These are phyloP conservation scores for Babesia ovata DNA, from an alignment of 169 alveolate species.

Conservation along the genomic window DNA sequence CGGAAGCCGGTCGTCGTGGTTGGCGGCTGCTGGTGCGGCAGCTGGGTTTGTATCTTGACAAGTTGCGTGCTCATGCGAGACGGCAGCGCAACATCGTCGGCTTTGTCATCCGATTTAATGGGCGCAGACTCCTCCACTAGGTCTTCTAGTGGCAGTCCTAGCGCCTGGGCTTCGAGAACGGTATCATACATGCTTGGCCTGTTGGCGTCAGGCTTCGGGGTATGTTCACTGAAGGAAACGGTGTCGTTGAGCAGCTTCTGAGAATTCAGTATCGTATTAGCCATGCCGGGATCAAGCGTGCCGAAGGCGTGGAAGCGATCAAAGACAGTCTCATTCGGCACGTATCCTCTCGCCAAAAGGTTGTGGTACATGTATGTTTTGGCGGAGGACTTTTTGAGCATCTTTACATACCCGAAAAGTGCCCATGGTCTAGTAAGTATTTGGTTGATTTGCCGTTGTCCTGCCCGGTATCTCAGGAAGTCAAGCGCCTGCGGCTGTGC, in stretches of 20 bases:
- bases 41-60: conserved; percentile 13
- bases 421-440: conserved; percentile 76
- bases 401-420: conserved; percentile 70
- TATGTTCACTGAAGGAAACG: conserved; percentile 5
- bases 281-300: conserved; percentile 44
- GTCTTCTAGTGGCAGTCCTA: conserved; percentile 28
- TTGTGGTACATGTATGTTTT: conserved; percentile 76
- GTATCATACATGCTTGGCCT: conserved; percentile 48
- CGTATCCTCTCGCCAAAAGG: conserved; percentile 68
- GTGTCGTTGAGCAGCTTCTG: conserved; percentile 58
- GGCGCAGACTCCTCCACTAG: conserved; percentile 1
- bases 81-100: neutral
- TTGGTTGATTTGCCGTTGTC: conserved; percentile 60
- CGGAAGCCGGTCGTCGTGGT: conserved; percentile 11
- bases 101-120: neutral
- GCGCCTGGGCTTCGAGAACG: conserved; percentile 45
- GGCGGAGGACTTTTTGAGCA: conserved; percentile 76
- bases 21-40: neutral
- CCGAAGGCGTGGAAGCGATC: conserved; percentile 64
- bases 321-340: conserved; percentile 63
- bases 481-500: conserved; percentile 71
- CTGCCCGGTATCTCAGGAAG: conserved; percentile 65
- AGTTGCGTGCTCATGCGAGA: conserved; percentile 16
- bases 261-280: conserved; percentile 51
- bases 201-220: conserved; percentile 11